Evolutionary conservation across 306 rosid genomes (phyloP).

Genomic region (Coriaria nepalensis): DNA sequence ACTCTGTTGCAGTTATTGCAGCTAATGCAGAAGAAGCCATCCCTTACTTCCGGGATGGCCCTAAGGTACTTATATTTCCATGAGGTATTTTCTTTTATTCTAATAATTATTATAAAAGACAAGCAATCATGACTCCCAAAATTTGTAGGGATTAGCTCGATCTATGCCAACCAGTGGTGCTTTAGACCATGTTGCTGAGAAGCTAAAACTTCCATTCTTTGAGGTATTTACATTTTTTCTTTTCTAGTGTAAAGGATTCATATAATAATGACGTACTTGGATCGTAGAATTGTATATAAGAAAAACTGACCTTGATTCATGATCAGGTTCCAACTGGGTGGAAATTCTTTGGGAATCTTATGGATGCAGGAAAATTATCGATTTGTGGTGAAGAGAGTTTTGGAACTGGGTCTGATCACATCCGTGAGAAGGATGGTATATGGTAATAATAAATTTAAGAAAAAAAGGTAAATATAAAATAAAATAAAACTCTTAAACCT

Average conservation of each 20-base stretch:
- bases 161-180: conserved; percentile 99
- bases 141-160: conserved; percentile 76
- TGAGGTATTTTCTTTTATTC: conserved; percentile 2
- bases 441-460: conserved; percentile 35
- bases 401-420: conserved; percentile 97
- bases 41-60: conserved; percentile 64
- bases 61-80: conserved; percentile 40
- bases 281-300: neutral
- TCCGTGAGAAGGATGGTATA: conserved; percentile 98
- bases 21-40: conserved; percentile 86
- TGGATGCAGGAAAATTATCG: conserved; percentile 92
- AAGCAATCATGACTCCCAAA: conserved; percentile 14
- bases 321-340: conserved; percentile 94
- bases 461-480: too few relatives aligned
- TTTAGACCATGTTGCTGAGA: conserved; percentile 81
- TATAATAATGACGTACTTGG: conserved; percentile 12
- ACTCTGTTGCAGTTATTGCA: conserved; percentile 88
- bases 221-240: conserved; percentile 40
- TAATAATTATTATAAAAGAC: conserved; percentile 1
- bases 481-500: too few relatives aligned
- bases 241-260: neutral
- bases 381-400: conserved; percentile 98
- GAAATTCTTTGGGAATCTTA: conserved; percentile 97
- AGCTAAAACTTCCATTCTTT: conserved; percentile 72
- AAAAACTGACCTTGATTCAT: neutral